Evolutionary conservation across 1,284 basidiomycete genomes (phyloP).

Genomic region (Ustilago trichophora): DNA sequence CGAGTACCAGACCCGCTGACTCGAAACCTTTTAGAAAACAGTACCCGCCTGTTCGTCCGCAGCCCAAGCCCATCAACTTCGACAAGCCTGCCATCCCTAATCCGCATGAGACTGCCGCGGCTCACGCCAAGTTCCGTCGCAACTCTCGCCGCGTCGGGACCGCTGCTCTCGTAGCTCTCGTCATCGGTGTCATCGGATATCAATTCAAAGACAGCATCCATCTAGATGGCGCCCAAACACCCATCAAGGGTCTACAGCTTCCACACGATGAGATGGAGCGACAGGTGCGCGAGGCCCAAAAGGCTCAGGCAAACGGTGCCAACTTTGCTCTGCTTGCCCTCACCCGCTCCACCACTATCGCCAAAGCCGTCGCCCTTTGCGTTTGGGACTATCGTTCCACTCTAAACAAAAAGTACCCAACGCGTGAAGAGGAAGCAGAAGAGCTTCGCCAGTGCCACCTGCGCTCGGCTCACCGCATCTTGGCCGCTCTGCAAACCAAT

Average conservation of each 20-base stretch:
- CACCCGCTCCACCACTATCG: constrained; percentile 60
- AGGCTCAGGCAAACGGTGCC: constrained; percentile 36
- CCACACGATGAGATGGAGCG: constrained; percentile 56
- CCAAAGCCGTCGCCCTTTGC: constrained; percentile 63
- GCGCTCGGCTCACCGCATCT: constrained; percentile 61
- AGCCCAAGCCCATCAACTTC: constrained; percentile 58
- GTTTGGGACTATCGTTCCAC: constrained; percentile 64
- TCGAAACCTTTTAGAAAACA: constrained; percentile 46
- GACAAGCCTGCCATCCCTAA: constrained; percentile 64
- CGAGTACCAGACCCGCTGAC: constrained; percentile 8
- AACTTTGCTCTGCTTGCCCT: constrained; percentile 58
- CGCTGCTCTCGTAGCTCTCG: constrained; percentile 6
- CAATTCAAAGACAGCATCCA: constrained; percentile 33
- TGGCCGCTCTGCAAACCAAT: constrained; percentile 70
- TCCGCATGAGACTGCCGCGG: constrained; percentile 58
- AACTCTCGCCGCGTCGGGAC: constrained; percentile 25
- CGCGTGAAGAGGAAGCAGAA: constrained; percentile 48
- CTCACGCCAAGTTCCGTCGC: constrained; percentile 56
- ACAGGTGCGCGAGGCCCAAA: constrained; percentile 50
- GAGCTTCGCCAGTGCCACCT: constrained; percentile 62
- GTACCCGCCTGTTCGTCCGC: constrained; percentile 53
- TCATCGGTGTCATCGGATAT: constrained; percentile 36
- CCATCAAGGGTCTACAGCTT: constrained; percentile 39
- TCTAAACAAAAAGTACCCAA: constrained; percentile 51
- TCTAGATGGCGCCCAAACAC: constrained; percentile 41